These are phyloP conservation scores for Apiosordaria backusii DNA, from an alignment of 495 filamentous ascomycete genomes.

Conservation along the genomic window DNA sequence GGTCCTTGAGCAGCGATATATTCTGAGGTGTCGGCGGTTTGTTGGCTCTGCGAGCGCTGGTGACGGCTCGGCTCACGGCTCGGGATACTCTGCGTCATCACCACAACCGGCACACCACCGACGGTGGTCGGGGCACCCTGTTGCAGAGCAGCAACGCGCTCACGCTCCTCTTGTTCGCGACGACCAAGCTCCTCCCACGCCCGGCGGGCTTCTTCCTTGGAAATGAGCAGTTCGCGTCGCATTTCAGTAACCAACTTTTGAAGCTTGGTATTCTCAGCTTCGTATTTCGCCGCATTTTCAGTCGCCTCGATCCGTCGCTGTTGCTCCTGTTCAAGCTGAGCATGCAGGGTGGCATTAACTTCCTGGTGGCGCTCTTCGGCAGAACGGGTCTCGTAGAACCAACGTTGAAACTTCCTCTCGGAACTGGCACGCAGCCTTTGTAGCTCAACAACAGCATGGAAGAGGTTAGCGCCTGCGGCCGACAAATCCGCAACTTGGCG, in stretches of 20 bases:
- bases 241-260: constrained; percentile 80
- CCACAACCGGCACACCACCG: constrained; percentile 93
- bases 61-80: constrained; percentile 58
- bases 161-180: constrained; percentile 92
- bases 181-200: constrained; percentile 97
- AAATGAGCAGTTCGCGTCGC: constrained; percentile 86
- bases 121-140: constrained; percentile 86
- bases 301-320: constrained; percentile 62
- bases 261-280: constrained; percentile 61
- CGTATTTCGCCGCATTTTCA: constrained; percentile 58
- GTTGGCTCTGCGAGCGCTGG: constrained; percentile 32
- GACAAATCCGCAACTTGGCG: constrained; percentile 94
- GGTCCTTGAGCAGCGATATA: constrained; percentile 35
- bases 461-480: constrained; percentile 92
- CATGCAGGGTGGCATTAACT: constrained; percentile 74
- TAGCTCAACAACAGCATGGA: constrained; percentile 94
- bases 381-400: constrained; percentile 92
- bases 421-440: constrained; percentile 94
- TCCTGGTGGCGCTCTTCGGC: constrained; percentile 86
- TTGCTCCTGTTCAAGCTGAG: constrained; percentile 67
- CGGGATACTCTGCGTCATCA: constrained; percentile 76
- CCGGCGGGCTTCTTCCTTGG: constrained; percentile 90
- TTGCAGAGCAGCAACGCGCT: constrained; percentile 76
- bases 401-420: constrained; percentile 95
- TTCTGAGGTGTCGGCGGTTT: constrained; percentile 34